These are phyloP conservation scores for Lachancea thermotolerans DNA, from an alignment of 805 yeast genomes.

Conservation along the genomic window DNA sequence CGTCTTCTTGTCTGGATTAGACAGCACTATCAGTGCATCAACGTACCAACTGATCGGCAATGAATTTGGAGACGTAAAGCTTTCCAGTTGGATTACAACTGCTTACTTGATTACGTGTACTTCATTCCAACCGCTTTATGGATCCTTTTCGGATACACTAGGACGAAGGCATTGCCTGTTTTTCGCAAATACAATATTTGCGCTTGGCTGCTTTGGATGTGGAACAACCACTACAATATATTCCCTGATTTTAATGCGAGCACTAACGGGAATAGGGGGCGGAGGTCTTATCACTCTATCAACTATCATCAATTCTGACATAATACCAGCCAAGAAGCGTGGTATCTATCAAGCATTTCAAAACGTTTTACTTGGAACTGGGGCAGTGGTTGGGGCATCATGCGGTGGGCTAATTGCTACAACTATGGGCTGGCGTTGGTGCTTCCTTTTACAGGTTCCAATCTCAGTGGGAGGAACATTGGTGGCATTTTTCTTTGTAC, in stretches of 20 bases:
- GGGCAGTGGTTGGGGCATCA: conserved; percentile 34
- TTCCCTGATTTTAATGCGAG: conserved; percentile 44
- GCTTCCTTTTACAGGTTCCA: conserved; percentile 34
- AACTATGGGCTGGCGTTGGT: conserved; percentile 37
- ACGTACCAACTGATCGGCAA: conserved; percentile 53
- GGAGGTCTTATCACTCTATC: conserved; percentile 49
- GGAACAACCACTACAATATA: conserved; percentile 36
- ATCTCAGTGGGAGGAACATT: conserved; percentile 28
- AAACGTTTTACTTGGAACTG: conserved; percentile 48
- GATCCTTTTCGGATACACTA: conserved; percentile 59
- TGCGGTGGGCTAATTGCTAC: conserved; percentile 35
- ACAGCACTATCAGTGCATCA: conserved; percentile 55
- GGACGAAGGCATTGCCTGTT: conserved; percentile 45
- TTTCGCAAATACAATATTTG: conserved; percentile 39
- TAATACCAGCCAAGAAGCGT: conserved; percentile 46
- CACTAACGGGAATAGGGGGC: conserved; percentile 52
- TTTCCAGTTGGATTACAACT: conserved; percentile 65
- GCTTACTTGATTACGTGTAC: conserved; percentile 62
- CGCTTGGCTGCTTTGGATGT: conserved; percentile 40
- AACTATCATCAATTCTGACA: conserved; percentile 48
- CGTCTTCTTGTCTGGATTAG: conserved; percentile 48
- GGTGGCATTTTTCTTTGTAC: conserved; percentile 26
- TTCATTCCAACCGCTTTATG: conserved; percentile 70
- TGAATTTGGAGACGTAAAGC: conserved; percentile 45
- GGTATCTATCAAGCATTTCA: conserved; percentile 38